Evolutionary conservation across 208 protist genomes (phyloP), one percentile per base, ranked within the genome.

Genomic region (Angomonas ambiguus): DNA sequence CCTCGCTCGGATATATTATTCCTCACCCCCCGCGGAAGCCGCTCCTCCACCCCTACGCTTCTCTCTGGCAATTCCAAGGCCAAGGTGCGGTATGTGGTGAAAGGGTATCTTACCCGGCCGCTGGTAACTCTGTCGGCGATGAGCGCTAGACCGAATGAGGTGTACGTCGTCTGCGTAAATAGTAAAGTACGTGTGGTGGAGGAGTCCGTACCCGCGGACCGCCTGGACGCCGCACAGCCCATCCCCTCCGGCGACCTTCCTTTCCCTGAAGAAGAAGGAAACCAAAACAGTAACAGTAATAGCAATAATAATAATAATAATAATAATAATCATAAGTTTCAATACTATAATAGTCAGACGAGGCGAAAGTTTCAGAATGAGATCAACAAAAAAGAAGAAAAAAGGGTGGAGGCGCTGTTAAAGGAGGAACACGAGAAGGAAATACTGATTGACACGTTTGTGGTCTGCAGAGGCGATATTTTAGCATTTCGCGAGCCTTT

Each of bases 151-250:
- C 38, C 67, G 13, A 71, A 86, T 56, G 83, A 86, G 56, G 80
- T 89, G 8, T 89, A 84, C 45, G 56, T 86, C 53, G 71, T 68
- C 13, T 89, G 83, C 59, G 38, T 65, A n/a, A 67, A 86, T 59
- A 57, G 75, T 30, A 65, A 65, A 20, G 74, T 88, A 68, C 71
- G 41, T 10, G 74, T 89, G 57, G 70, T 83, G 28, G 74, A 27
- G 13, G 24, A 70, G 42, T 49, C 45, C 25, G 27, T 25, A 10
- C 53, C 69, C 27, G 65, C 67, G 11, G 65, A 72, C 16, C 58
- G 51, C 16, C 22, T 8, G 8, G 56, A 70, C 30, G 56, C 68
- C 18, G 56, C 66, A 1, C 68, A 51, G 0, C 65, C 30, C 27
- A 69, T 48, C 6, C 65, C 64, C 13, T 24, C 62, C 16, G 35